phyloP scores from a whole-genome alignment of 306 rosid species.

The Heteromeles arbutifolia region DNA sequence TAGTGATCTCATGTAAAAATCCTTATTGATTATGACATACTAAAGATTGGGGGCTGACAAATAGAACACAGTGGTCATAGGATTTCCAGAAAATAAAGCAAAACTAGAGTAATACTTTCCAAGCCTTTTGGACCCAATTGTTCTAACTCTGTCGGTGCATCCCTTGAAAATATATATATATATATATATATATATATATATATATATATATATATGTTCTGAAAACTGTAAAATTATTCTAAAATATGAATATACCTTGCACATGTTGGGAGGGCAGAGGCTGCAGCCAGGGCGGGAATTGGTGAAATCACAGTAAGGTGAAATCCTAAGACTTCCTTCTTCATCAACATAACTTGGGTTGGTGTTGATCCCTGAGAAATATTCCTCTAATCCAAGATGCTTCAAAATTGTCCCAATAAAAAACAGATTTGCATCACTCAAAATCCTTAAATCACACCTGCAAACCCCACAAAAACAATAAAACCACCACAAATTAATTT shows the following conservation, averaged over 20 bases:
- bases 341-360: constrained; percentile 58
- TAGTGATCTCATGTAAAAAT: neutral
- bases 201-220: no score
- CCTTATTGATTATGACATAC: neutral
- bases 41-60: neutral
- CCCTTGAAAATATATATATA: no score
- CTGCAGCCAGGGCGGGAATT: constrained; percentile 49
- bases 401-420: constrained; percentile 64
- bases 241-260: constrained; percentile 44
- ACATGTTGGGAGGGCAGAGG: constrained; percentile 79
- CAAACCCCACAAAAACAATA: neutral
- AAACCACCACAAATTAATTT: neutral
- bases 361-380: constrained; percentile 62
- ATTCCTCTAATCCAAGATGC: constrained; percentile 57
- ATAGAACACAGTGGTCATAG: neutral
- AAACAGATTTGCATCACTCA: constrained; percentile 70
- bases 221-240: neutral
- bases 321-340: constrained; percentile 53
- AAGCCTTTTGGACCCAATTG: constrained; percentile 5
- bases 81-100: neutral
- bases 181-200: no score
- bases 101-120: neutral
- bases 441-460: constrained; percentile 78
- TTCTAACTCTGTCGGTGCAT: no score
- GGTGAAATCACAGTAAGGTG: constrained; percentile 52